A percentile compares a stretch with the other conserved stretches of the same genome.
Evolutionary conservation across 2,329 filamentous ascomycete genomes (phyloP).

Genomic region (Dryadomyces sulphureus): DNA sequence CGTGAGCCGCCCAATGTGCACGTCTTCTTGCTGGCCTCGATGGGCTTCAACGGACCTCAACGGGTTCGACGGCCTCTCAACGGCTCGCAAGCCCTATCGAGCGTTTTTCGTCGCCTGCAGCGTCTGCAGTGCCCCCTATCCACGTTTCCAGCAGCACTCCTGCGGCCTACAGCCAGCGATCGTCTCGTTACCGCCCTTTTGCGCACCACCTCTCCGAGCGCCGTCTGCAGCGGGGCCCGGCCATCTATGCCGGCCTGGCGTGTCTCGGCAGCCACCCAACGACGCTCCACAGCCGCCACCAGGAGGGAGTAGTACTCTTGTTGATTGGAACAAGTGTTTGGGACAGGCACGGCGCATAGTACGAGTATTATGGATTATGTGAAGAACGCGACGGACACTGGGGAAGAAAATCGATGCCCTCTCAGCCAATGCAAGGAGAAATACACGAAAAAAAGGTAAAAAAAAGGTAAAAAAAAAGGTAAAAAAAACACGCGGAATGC

Average conservation of each 20-base stretch:
- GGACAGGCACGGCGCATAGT: background rate
- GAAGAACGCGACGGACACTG: background rate
- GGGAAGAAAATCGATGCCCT: too few relatives aligned
- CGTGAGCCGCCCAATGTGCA: background rate
- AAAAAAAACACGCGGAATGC: background rate
- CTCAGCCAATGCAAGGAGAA: too few relatives aligned
- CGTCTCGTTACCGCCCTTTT: background rate
- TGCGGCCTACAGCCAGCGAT: background rate
- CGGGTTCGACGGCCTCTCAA: too few relatives aligned
- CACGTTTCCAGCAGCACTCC: background rate
- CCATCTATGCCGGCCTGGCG: background rate
- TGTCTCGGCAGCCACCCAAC: background rate
- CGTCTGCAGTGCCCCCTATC: background rate
- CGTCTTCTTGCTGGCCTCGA: too few relatives aligned
- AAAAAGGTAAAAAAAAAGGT: background rate
- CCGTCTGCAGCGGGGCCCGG: background rate
- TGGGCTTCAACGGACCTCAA: too few relatives aligned
- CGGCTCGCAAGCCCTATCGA: too few relatives aligned
- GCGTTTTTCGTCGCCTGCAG: too few relatives aligned
- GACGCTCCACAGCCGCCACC: background rate
- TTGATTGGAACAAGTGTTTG: background rate
- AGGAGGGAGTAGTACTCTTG: background rate
- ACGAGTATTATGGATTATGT: too few relatives aligned
- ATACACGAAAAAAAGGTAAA: background rate
- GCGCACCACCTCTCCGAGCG: background rate